Evolutionary conservation across 495 filamentous ascomycete genomes (phyloP), one percentile per base, ranked within the genome.

Genomic region (Aspergillus asperescens): DNA sequence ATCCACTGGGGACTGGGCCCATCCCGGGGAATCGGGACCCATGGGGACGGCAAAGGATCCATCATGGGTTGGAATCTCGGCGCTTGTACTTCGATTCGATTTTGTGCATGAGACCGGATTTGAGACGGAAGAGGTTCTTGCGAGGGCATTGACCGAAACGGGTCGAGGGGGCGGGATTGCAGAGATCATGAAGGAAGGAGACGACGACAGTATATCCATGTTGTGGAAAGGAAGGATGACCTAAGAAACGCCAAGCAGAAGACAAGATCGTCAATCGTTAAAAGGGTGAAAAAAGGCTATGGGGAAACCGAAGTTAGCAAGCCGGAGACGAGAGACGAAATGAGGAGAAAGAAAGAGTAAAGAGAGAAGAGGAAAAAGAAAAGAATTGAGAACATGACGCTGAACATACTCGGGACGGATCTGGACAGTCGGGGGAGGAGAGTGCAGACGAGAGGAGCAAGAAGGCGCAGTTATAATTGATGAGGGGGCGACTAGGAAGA

Each of bases 111-210:
- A 34, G 15, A 62, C 37, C 12, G 49, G 15, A 32, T 59, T 48
- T 5, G 62, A 61, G 5, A 56, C 24, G 7, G 61, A 59, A 4
- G 44, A 35, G 9, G 54, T 37, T 57, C 59, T 61, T 5, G 58
- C 63, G 45, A 67, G 53, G 19, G 66, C 67, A 59, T 68, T 66
- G 47, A 69, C 68, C 15, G 66, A 71, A 23, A 63, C 62, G 7
- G 68, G 63, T 34, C 66, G 68, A 27, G 66, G 63, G 22, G 66
- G 68, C 46, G 67, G 67, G 15, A 70, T 54, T 15, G 66, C 58
- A 41, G 68, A 61, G 35, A 69, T 55, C 62, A 69, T 68, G 53
- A 54, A 40, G 50, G 53, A 41, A 51, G 59, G 57, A 48, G 56
- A 41, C 18, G 46, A 54, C 22, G 56, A 43, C 16, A 55, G 34